phyloP scores from a whole-genome alignment of 805 yeast species.

The Tetrapisispora fleetii region DNA sequence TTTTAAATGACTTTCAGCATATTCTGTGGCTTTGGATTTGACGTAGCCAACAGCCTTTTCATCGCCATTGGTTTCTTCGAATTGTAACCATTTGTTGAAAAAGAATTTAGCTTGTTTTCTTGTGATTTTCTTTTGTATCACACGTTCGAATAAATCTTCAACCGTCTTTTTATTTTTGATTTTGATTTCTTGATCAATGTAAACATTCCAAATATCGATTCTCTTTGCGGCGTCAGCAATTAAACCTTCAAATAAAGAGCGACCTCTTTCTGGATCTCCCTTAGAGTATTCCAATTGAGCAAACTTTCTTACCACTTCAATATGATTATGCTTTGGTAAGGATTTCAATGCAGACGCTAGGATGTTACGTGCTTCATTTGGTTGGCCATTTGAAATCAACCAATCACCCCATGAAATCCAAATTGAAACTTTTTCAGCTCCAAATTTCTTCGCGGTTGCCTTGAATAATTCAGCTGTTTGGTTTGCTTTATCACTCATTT shows the following conservation, averaged over 20 bases:
- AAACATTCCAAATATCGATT: slow-evolving; percentile 90
- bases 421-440: slow-evolving; percentile 51
- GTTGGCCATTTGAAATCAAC: slow-evolving; percentile 46
- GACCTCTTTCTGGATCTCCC: slow-evolving; percentile 91
- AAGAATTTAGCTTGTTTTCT: slow-evolving; percentile 90
- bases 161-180: slow-evolving; percentile 53
- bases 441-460: slow-evolving; percentile 68
- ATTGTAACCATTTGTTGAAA: slow-evolving; percentile 84
- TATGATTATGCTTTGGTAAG: slow-evolving; percentile 61
- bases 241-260: slow-evolving; percentile 89
- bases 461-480: slow-evolving; percentile 64
- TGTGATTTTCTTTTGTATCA: slow-evolving; percentile 51
- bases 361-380: slow-evolving; percentile 58
- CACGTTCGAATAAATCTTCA: slow-evolving; percentile 77
- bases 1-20: slow-evolving; percentile 34
- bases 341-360: slow-evolving; percentile 64
- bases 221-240: slow-evolving; percentile 84
- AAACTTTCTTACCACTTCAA: slow-evolving; percentile 76
- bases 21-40: slow-evolving; percentile 83
- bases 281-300: slow-evolving; percentile 78
- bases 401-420: slow-evolving; percentile 82
- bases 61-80: slow-evolving; percentile 62
- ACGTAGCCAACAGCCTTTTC: slow-evolving; percentile 69
- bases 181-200: slow-evolving; percentile 87
- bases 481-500: slow-evolving; percentile 58